Evolutionary conservation across 2,329 filamentous ascomycete species (phyloP).

Genomic region (Cercospora sojina): DNA sequence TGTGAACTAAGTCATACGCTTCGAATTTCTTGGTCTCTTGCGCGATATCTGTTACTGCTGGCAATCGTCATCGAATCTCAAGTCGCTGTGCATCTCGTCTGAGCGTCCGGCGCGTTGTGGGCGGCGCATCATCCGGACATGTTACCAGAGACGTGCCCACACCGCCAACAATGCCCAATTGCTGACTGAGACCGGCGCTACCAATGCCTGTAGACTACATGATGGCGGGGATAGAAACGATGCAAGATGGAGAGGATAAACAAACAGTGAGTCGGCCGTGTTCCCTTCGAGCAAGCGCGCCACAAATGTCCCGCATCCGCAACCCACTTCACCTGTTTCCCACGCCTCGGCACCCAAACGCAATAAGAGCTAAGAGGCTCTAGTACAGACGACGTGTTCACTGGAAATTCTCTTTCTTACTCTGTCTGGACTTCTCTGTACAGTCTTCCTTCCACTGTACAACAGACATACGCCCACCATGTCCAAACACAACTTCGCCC

Average conservation of each 20-base stretch:
- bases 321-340: constrained; percentile 7
- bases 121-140: background rate
- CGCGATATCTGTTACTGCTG: background rate
- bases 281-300: background rate
- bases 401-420: background rate
- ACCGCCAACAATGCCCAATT: background rate
- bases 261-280: background rate
- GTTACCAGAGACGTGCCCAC: background rate
- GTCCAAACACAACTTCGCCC: constrained; percentile 61
- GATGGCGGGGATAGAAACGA: background rate
- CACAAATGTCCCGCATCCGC: background rate
- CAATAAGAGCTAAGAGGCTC: background rate
- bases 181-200: background rate
- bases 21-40: background rate
- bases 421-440: background rate
- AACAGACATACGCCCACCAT: background rate
- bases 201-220: background rate
- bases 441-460: background rate
- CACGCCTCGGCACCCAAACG: constrained; percentile 3
- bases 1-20: background rate
- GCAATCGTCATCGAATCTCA: background rate
- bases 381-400: constrained; percentile 5
- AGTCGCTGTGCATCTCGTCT: background rate
- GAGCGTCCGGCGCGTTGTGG: background rate
- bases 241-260: background rate